phyloP scores from a whole-genome alignment of 148 eudicot species.

The Diospyros kaki region DNA sequence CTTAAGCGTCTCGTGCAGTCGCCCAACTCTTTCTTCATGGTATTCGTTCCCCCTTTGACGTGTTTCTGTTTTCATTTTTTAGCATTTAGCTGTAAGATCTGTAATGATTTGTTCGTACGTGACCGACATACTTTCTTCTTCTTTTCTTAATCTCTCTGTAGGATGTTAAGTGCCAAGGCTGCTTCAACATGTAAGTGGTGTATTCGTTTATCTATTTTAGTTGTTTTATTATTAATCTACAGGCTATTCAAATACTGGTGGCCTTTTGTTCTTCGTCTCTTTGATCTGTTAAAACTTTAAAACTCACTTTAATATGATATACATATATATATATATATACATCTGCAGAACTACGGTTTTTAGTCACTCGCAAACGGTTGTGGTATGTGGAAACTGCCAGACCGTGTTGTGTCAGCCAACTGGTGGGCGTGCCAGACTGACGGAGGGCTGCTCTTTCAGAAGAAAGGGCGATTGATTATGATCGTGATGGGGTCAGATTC shows the following conservation, averaged over 20 bases:
- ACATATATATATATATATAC: background rate
- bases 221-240: background rate
- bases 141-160: background rate
- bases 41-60: background rate
- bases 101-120: background rate
- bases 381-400: slow-evolving; percentile 27
- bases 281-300: too few species aligned
- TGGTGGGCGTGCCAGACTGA: slow-evolving; percentile 24
- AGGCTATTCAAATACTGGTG: too few species aligned
- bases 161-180: slow-evolving; percentile 30
- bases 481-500: background rate
- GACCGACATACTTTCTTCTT: background rate
- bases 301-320: background rate
- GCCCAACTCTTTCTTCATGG: slow-evolving; percentile 31
- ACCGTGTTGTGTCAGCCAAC: slow-evolving; percentile 26
- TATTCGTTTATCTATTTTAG: background rate
- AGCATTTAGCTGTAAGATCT: background rate
- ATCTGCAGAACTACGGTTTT: slow-evolving; percentile 24
- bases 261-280: too few species aligned
- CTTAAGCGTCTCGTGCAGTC: slow-evolving; percentile 28
- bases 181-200: slow-evolving; percentile 28
- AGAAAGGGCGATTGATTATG: slow-evolving; percentile 21
- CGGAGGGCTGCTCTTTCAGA: slow-evolving; percentile 27
- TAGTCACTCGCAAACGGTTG: slow-evolving; percentile 28
- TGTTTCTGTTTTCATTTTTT: background rate